Base-by-base conservation (phyloP, 1,284 basidiomycete genomes). In the Cryptococcus sp. region DNA sequence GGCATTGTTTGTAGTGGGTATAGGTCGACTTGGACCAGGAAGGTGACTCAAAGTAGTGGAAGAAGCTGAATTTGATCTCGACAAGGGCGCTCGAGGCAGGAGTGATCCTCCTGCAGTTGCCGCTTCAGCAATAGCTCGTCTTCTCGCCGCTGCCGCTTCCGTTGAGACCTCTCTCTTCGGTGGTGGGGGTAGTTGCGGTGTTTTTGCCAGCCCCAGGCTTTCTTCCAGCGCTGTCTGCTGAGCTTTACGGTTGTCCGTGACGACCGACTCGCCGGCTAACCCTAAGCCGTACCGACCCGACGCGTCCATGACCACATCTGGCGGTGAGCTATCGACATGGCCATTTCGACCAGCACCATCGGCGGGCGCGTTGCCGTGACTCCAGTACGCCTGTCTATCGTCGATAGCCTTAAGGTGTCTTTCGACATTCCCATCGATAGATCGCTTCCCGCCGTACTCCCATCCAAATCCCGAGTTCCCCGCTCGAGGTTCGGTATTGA, bases 401-500 rank as follows among this genome's bases (percentile, higher is more conserved):
- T 66, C 55, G 22, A 65, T 51, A 27, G 49, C 47, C 15, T 60
- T 51, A 16, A 72, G 52, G 38, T 66, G 58, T 27, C 68, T 56
- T 20, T 65, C 60, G 2, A 64, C 47, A 46, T 67, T 64, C 17
- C 57, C 65, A n/a, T 66, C 60, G 6, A 66, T 58, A 1, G 58
- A 61, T 23, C 64, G 48, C 52, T 76, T 74, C 0, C 74, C 73
- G 15, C 69, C 69, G 35, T 68, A 41, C 57, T 71, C 72, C 68
- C 70, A 75, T 7, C 74, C 74, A 46, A 76, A 72, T 13, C 69
- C 72, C 10, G 63, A 62, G 8, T 25, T 54, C 15, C 57, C 58
- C 2, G 62, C 63, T 22, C 71, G 47, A 7, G 74, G 74, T 50
- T 70, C 67, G 3, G 71, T 72, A 52, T 75, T 74, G n/a, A 76